Conservation (phyloP, 768 basidiomycete species). For the Tulasnella sp. region DNA sequence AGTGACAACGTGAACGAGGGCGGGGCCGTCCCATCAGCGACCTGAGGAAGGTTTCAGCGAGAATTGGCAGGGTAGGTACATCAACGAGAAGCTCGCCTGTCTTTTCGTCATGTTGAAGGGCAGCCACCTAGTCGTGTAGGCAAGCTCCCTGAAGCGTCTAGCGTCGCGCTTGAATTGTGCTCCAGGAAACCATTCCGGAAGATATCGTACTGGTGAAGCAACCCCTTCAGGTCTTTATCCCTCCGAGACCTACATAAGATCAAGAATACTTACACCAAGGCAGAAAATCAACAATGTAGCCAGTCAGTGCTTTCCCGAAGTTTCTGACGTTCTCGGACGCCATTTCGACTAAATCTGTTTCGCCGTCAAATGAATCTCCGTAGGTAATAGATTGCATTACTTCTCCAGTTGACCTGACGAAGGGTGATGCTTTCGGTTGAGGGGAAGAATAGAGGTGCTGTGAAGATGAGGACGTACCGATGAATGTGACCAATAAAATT, state of each 20-base stretch:
- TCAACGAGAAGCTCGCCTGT: no score
- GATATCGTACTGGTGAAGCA: neutral
- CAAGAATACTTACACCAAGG: slow-evolving; percentile 17
- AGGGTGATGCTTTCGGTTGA: slow-evolving; percentile 16
- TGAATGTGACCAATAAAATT: neutral
- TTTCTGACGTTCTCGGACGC: neutral
- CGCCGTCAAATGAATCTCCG: slow-evolving; percentile 27
- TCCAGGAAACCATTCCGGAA: slow-evolving; percentile 23
- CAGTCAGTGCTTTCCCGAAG: neutral
- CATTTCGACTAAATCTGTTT: slow-evolving; percentile 22
- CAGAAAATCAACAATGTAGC: slow-evolving; percentile 19
- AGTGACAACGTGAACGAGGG: no score
- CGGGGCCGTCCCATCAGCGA: no score
- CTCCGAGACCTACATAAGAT: neutral
- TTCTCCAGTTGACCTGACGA: slow-evolving; percentile 27
- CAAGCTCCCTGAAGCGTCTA: neutral
- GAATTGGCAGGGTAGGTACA: no score
- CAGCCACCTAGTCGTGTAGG: neutral
- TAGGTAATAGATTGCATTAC: slow-evolving; percentile 27
- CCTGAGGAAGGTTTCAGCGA: no score
- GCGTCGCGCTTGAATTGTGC: slow-evolving; percentile 18
- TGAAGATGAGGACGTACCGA: slow-evolving; percentile 19
- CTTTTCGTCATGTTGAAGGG: no score
- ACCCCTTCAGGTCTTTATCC: no score
- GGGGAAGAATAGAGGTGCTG: no score